Evolutionary conservation across 805 yeast genomes (phyloP).

Genomic region (Candida loeiensis): DNA sequence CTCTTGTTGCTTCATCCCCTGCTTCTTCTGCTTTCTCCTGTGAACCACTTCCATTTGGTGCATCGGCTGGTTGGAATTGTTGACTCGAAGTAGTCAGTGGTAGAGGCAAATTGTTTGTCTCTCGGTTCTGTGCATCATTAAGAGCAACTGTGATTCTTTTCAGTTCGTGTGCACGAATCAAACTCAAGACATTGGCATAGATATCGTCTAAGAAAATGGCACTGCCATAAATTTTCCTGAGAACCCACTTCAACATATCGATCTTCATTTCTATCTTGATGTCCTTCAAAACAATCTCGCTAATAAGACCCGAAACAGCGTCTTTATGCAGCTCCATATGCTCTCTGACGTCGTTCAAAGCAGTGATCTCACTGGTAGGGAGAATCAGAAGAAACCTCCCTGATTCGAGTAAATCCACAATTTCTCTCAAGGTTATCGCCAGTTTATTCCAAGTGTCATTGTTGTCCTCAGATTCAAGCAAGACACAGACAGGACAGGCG

Average conservation of each 20-base stretch:
- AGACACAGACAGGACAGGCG: slow-evolving; percentile 30
- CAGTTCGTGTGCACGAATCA: slow-evolving; percentile 12
- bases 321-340: slow-evolving; percentile 12
- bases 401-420: slow-evolving; percentile 7
- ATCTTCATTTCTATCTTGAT: slow-evolving; percentile 12
- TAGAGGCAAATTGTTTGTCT: too few relatives aligned
- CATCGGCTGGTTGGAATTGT: too few relatives aligned
- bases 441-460: slow-evolving; percentile 13
- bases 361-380: slow-evolving; percentile 21
- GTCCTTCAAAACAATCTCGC: neutral
- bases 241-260: slow-evolving; percentile 21
- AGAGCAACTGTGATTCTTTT: neutral
- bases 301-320: slow-evolving; percentile 11
- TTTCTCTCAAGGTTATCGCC: slow-evolving; percentile 3
- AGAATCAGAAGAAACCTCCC: slow-evolving; percentile 16
- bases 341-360: slow-evolving; percentile 17
- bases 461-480: slow-evolving; percentile 17
- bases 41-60: too few relatives aligned
- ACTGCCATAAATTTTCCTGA: slow-evolving; percentile 31
- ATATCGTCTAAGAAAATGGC: slow-evolving; percentile 24
- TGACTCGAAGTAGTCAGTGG: too few relatives aligned
- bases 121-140: too few relatives aligned
- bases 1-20: too few relatives aligned
- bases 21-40: too few relatives aligned
- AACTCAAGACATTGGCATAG: slow-evolving; percentile 12